Evolutionary conservation across 2,329 filamentous ascomycete genomes (phyloP).

Genomic region (Pseudocercospora macadamiae): DNA sequence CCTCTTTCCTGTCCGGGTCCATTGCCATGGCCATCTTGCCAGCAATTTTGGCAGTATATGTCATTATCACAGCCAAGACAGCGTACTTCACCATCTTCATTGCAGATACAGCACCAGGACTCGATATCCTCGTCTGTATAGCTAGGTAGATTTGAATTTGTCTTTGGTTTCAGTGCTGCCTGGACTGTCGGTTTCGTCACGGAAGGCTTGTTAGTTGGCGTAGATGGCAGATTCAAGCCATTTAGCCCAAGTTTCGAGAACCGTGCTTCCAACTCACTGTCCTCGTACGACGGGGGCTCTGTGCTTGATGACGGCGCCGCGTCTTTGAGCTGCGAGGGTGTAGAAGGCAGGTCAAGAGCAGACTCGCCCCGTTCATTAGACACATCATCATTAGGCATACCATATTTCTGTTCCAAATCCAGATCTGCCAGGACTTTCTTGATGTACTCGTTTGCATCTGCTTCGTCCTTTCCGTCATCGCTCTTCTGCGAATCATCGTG

Average conservation of each 20-base stretch:
- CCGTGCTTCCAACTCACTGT: constrained; percentile 50
- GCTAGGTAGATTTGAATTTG: constrained; percentile 41
- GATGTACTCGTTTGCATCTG: constrained; percentile 52
- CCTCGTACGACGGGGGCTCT: constrained; percentile 39
- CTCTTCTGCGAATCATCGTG: constrained; percentile 15
- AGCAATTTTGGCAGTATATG: constrained; percentile 77
- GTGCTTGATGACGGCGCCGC: constrained; percentile 10
- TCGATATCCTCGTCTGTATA: constrained; percentile 71
- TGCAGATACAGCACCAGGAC: constrained; percentile 81
- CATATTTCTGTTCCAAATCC: constrained; percentile 47
- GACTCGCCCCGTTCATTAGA: constrained; percentile 9
- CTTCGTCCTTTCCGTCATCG: constrained; percentile 38
- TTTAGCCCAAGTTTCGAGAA: constrained; percentile 48
- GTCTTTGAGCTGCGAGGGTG: constrained; percentile 34
- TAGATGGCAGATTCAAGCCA: constrained; percentile 50
- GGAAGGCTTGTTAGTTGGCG: constrained; percentile 48
- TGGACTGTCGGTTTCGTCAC: constrained; percentile 29
- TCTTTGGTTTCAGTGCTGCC: constrained; percentile 29
- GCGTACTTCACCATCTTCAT: constrained; percentile 72
- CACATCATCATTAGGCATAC: constrained; percentile 16
- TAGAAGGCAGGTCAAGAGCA: constrained; percentile 35
- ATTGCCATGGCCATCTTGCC: constrained; percentile 76
- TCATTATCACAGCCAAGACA: constrained; percentile 73
- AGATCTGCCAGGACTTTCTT: constrained; percentile 51
- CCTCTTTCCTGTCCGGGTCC: constrained; percentile 71